phyloP scores from a whole-genome alignment of 306 rosid species.

The Sicyos edulis region DNA sequence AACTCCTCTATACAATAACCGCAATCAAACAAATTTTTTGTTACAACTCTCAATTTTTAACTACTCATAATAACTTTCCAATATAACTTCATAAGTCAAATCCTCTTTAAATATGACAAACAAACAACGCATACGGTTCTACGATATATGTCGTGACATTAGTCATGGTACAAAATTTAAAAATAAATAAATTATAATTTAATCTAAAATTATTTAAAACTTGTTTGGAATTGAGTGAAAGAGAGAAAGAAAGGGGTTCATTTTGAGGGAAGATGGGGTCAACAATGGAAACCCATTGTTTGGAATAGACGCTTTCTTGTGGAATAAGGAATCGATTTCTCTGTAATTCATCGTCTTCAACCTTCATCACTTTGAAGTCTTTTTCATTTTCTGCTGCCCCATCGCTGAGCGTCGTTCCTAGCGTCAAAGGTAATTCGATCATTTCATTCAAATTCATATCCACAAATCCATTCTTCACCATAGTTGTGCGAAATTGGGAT shows the following conservation, averaged over 20 bases:
- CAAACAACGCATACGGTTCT: too few relatives aligned
- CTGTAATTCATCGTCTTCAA: not conserved
- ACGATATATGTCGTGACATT: too few relatives aligned
- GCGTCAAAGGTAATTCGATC: not conserved
- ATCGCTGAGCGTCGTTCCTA: not conserved
- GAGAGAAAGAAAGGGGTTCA: not conserved
- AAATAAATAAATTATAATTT: too few relatives aligned
- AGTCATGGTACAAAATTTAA: too few relatives aligned
- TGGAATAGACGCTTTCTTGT: conserved; percentile 12
- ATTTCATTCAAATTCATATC: not conserved
- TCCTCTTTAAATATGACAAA: too few relatives aligned
- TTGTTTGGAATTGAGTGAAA: not conserved
- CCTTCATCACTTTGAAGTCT: conserved; percentile 1
- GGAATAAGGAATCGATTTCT: conserved; percentile 9
- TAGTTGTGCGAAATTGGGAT: too few relatives aligned
- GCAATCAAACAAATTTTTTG: too few relatives aligned
- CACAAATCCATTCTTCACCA: not conserved
- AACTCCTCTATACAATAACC: too few relatives aligned
- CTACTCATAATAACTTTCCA: too few relatives aligned
- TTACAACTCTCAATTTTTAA: too few relatives aligned
- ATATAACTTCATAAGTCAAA: too few relatives aligned
- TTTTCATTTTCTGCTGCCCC: conserved; percentile 6
- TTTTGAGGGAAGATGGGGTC: conserved; percentile 14
- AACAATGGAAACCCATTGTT: conserved; percentile 12
- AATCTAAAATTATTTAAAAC: too few relatives aligned